Base-by-base conservation (phyloP, 2,329 filamentous ascomycete species). In the Ophiostoma novo-ulmi region DNA sequence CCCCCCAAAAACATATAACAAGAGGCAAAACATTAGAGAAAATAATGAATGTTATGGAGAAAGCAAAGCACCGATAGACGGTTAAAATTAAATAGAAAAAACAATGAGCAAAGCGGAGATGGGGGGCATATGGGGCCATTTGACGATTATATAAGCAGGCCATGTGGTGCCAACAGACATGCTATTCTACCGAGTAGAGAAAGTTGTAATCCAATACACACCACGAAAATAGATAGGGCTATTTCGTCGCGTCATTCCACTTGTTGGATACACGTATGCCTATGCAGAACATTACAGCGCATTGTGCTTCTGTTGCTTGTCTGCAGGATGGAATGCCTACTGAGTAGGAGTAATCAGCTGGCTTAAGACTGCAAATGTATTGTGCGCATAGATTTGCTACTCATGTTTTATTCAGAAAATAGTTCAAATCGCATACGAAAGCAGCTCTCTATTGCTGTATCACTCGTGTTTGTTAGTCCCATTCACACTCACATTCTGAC, bases 81-180 rank as follows among this genome's bases (percentile, higher is more conserved):
- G 52, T 58, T 26, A 58, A 58, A 58, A 58, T 58, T 58, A 58
- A 58, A 58, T 58, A 58, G 52, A 58, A 58, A 55, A 58, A 13
- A 13, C n/a, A 11, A 58, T 22, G 22, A 22, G n/a, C 17, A 58
- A 58, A 58, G 52, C 52, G 52, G 52, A 58, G 52, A 5, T 58
- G 52, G 52, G n/a, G n/a, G 52, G 48, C 20, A 8, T 5, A 17
- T 48, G n/a, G 8, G n/a, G 10, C 52, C 13, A 11, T 58, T 58
- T 13, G 10, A 4, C 22, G 52, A 22, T 58, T 58, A 58, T 26
- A 26, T 58, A 58, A 58, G 44, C 44, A n/a, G 1, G 0, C 44
- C 5, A 20, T 8, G 17, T 1, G 5, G 44, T 48, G 44, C 14
- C 44, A 17, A 48, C 41, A 14, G 41, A 44, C 41, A 14, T 44